phyloP scores from a whole-genome alignment of 345 rosid species.

The Eucalyptus cloeziana region DNA sequence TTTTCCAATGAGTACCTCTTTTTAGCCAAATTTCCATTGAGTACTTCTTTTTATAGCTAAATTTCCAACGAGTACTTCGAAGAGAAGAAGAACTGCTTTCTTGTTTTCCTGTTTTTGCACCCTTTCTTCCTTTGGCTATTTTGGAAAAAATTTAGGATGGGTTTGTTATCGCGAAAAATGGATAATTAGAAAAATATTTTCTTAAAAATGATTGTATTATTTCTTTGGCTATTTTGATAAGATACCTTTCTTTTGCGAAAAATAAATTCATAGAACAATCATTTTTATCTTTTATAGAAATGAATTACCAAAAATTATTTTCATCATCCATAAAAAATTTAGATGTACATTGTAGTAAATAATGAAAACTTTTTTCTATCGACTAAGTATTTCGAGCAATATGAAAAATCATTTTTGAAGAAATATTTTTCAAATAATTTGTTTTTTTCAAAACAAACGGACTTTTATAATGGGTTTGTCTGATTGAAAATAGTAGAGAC shows the following conservation, averaged over 20 bases:
- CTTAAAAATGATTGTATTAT: not conserved
- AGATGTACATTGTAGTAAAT: not conserved
- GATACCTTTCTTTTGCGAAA: not conserved
- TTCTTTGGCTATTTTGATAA: not conserved
- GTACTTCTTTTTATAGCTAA: no score
- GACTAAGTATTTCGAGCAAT: no score
- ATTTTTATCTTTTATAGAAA: no score
- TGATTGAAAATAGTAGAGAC: not conserved
- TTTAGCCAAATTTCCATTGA: no score
- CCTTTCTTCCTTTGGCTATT: not conserved
- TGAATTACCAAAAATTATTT: no score
- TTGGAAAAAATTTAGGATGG: not conserved
- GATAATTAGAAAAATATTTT: no score
- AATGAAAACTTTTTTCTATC: no score
- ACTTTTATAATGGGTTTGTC: not conserved
- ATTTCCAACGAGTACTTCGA: not conserved
- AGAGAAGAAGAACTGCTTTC: not conserved
- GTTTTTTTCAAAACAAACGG: fast-evolving
- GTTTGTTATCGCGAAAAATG: fast-evolving
- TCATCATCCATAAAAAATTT: not conserved
- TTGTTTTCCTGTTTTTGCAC: not conserved
- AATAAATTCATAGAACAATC: no score
- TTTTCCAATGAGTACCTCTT: no score
- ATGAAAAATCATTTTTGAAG: no score
- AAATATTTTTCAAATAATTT: no score